Base-by-base conservation (phyloP, 2,329 filamentous ascomycete species). In the Penicillium vulpinum region DNA sequence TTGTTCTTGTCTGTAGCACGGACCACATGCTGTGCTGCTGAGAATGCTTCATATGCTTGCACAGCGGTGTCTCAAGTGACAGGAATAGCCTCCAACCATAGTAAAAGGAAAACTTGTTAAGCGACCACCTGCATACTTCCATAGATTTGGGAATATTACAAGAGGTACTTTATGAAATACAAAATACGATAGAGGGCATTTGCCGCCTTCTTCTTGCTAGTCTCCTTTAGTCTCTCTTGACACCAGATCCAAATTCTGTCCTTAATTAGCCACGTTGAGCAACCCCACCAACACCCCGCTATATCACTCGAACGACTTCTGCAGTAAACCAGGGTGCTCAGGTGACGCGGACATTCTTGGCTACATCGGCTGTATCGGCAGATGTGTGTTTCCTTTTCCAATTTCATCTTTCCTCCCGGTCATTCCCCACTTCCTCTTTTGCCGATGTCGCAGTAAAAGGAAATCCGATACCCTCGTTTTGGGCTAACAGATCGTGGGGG, bases 211-310 rank as follows among this genome's bases (percentile, higher is more conserved):
- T 33, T 2, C 5, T 26, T 51, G 22, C 22, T 33, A 44, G 31
- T 31, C 18, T 26, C 35, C 41, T 43, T 18, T 54, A 26, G 28
- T 18, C 40, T 13, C 26, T 39, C 22, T 29, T 48, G 11, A 38
- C 43, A 24, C 36, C 50, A n/a, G n/a, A n/a, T n/a, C n/a, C 29
- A 24, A 28, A 11, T 39, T 21, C 15, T 29, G n/a, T 38, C 4
- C 22, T 35, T 46, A 28, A 13, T 21, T 22, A 40, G 35, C 36
- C 40, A 44, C 22, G 15, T 21, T 46, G 26, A 33, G 33, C 35
- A 38, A 54, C 50, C 54, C 29, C 54, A 52, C 43, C 36, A 53
- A 38, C 35, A 55, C 54, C 50, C 50, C 43, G 43, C 50, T 54
- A n/a, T 36, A 47, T 41, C 28, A 22, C 18, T 47, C 29, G 57